Evolutionary conservation across 768 basidiomycete genomes (phyloP).

Genomic region (Crepidotus variabilis): DNA sequence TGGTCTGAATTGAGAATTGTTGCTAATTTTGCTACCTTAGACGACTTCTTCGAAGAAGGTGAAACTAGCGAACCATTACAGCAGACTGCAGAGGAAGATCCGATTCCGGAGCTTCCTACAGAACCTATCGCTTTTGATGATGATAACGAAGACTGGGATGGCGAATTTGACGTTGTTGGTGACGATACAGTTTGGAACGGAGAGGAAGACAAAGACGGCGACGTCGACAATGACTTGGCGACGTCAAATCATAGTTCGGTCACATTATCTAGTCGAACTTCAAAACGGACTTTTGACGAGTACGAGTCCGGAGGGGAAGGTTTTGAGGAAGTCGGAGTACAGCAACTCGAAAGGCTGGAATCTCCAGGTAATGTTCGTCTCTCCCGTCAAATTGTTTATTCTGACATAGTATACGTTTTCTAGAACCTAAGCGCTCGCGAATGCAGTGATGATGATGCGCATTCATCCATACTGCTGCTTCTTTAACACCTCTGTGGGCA

Average conservation of each 20-base stretch:
- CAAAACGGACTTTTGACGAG: slow-evolving; percentile 53
- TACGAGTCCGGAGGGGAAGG: slow-evolving; percentile 34
- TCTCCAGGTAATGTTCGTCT: slow-evolving; percentile 40
- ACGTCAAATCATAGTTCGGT: slow-evolving; percentile 49
- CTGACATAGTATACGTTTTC: neutral
- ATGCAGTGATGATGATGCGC: slow-evolving; percentile 25
- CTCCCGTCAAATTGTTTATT: neutral
- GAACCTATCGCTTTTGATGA: slow-evolving; percentile 1
- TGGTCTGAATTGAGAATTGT: neutral
- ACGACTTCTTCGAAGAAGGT: neutral
- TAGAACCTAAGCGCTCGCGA: slow-evolving; percentile 44
- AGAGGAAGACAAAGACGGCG: slow-evolving; percentile 27
- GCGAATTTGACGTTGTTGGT: neutral
- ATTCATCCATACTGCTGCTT: neutral
- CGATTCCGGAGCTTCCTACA: slow-evolving; percentile 5
- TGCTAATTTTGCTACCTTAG: neutral
- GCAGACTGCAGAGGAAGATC: slow-evolving; percentile 5
- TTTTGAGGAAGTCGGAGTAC: slow-evolving; percentile 28
- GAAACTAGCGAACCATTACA: neutral
- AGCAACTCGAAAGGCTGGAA: slow-evolving; percentile 20
- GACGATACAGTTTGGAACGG: neutral
- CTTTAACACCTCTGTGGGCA: neutral
- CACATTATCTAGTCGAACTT: slow-evolving; percentile 55
- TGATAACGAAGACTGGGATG: neutral
- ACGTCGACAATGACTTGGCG: slow-evolving; percentile 39